A percentile compares a stretch with the other conserved stretches of the same genome.
Evolutionary conservation across 2,329 filamentous ascomycete species (phyloP).

Genomic region (Aspergillus sp.): DNA sequence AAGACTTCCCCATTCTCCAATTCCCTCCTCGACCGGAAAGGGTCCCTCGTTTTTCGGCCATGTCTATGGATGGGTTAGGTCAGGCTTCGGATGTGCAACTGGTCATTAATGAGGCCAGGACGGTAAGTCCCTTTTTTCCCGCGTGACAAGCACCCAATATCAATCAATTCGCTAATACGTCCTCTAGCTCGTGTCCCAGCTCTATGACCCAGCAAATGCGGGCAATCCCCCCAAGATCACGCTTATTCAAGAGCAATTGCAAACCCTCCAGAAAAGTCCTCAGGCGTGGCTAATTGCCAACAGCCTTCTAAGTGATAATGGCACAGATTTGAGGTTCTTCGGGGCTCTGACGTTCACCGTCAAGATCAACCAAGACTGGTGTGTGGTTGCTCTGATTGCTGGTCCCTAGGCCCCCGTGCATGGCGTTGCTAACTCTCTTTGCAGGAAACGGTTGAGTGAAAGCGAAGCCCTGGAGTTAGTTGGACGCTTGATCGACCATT

Average conservation of each 20-base stretch:
- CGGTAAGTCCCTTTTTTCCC: slow-evolving; percentile 11
- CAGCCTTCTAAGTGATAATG: slow-evolving; percentile 60
- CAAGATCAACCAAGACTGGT: slow-evolving; percentile 90
- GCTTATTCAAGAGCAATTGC: slow-evolving; percentile 65
- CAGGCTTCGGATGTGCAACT: slow-evolving; percentile 17
- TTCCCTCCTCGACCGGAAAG: not conserved
- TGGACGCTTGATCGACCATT: slow-evolving; percentile 36
- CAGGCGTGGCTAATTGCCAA: slow-evolving; percentile 83
- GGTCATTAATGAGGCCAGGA: slow-evolving; percentile 24
- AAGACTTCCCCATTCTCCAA: not conserved
- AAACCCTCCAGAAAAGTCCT: slow-evolving; percentile 68
- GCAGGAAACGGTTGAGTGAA: slow-evolving; percentile 32
- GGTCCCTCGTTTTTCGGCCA: slow-evolving; percentile 14
- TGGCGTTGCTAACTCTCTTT: not conserved
- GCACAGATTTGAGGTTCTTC: slow-evolving; percentile 80
- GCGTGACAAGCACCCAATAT: not conserved
- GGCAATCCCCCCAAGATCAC: slow-evolving; percentile 36
- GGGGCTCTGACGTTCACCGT: slow-evolving; percentile 87
- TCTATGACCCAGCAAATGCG: slow-evolving; percentile 41
- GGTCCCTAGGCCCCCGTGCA: slow-evolving; percentile 5
- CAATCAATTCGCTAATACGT: not conserved
- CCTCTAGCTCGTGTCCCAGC: slow-evolving; percentile 32
- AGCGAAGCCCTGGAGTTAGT: slow-evolving; percentile 30
- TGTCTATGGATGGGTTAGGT: slow-evolving; percentile 18
- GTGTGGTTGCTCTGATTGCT: slow-evolving; percentile 17